Percentiles rank a stretch among this genome's conserved stretches.
Conservation (phyloP, 495 filamentous ascomycete genomes). For the Evernia prunastri region DNA sequence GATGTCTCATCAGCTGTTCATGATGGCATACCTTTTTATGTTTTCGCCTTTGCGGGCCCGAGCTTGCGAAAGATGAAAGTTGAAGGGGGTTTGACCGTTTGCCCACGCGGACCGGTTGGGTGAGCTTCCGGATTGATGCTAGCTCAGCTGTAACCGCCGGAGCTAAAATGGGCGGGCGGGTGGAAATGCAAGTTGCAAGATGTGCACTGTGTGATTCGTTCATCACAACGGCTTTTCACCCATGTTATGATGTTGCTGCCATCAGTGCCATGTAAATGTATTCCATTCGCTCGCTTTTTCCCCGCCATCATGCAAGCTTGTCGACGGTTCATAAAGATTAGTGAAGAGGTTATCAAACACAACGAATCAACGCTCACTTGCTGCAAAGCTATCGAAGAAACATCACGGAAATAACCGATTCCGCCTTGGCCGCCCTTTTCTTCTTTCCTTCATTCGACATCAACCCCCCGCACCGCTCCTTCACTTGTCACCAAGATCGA, state of each 20-base stretch:
- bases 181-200: constrained; percentile 3
- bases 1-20: not conserved
- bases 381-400: constrained; percentile 4
- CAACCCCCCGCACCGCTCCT: not conserved
- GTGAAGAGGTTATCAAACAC: no score
- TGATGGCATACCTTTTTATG: not conserved
- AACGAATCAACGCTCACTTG: constrained; percentile 7
- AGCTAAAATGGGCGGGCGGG: constrained; percentile 21
- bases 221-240: not conserved
- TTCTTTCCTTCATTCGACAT: constrained; percentile 17
- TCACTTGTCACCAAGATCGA: not conserved
- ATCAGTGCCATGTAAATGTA: no score
- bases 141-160: constrained; percentile 21
- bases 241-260: no score
- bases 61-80: not conserved
- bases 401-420: constrained; percentile 2
- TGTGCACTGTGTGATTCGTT: constrained; percentile 15
- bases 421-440: constrained; percentile 6
- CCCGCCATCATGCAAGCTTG: constrained; percentile 6
- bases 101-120: no score
- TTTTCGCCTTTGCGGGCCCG: not conserved
- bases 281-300: constrained; percentile 20
- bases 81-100: not conserved
- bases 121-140: constrained; percentile 9
- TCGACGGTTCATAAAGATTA: not conserved